Conservation (phyloP, 176 grass and related monocot species). For the Paspalum notatum region DNA sequence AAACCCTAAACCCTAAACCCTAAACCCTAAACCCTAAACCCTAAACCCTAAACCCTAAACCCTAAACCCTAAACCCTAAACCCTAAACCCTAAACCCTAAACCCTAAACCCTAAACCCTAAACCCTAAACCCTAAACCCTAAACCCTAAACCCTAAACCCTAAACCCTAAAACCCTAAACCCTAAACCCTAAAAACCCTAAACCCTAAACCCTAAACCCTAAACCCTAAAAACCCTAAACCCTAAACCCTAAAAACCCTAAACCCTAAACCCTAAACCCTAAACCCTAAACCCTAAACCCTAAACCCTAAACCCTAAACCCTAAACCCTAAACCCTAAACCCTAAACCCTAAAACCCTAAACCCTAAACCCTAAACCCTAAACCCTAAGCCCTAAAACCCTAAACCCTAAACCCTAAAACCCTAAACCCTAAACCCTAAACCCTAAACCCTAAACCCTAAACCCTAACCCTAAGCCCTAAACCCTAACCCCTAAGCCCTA, state of each 20-base stretch:
- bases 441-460: not conserved
- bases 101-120: not conserved
- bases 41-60: not conserved
- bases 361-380: not conserved
- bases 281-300: no score
- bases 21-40: not conserved
- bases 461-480: not conserved
- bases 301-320: slow-evolving; percentile 1
- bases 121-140: no score
- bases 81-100: not conserved
- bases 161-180: no score
- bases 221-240: no score
- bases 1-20: not conserved
- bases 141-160: no score
- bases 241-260: no score
- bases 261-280: no score
- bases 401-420: not conserved
- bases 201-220: no score
- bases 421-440: no score
- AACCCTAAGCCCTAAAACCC: not conserved
- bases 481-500: not conserved
- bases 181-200: no score
- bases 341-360: not conserved
- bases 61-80: not conserved
- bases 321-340: slow-evolving; percentile 1